A percentile compares a stretch with the other conserved stretches of the same genome.
phyloP scores from a whole-genome alignment of 306 rosid genomes.

The Cucumis sativus region Cucumber_9930_V3 NC_026659.2:20032001-20032500 shows the following conservation, averaged over 20 bases:
- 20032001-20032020: slow-evolving; percentile 71
- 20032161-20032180: slow-evolving; percentile 66
- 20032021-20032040: slow-evolving; percentile 79
- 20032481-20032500: slow-evolving; percentile 87
- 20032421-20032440: slow-evolving; percentile 78
- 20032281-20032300: slow-evolving; percentile 52
- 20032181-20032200: slow-evolving; percentile 54
- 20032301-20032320: slow-evolving; percentile 78
- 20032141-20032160: slow-evolving; percentile 69
- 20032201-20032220: slow-evolving; percentile 94
- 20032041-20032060: slow-evolving; percentile 47
- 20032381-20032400: slow-evolving; percentile 75
- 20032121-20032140: slow-evolving; percentile 42
- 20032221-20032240: slow-evolving; percentile 60
- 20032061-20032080: slow-evolving; percentile 71
- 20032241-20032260: slow-evolving; percentile 41
- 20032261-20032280: slow-evolving; percentile 47
- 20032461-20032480: slow-evolving; percentile 78
- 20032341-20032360: slow-evolving; percentile 40
- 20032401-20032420: slow-evolving; percentile 69
- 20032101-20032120: slow-evolving; percentile 70
- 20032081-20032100: slow-evolving; percentile 85
- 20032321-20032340: slow-evolving; percentile 72
- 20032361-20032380: slow-evolving; percentile 62
- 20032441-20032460: slow-evolving; percentile 77